phyloP scores from a whole-genome alignment of 106 monocot species.

The Ottelia alismoides region DNA sequence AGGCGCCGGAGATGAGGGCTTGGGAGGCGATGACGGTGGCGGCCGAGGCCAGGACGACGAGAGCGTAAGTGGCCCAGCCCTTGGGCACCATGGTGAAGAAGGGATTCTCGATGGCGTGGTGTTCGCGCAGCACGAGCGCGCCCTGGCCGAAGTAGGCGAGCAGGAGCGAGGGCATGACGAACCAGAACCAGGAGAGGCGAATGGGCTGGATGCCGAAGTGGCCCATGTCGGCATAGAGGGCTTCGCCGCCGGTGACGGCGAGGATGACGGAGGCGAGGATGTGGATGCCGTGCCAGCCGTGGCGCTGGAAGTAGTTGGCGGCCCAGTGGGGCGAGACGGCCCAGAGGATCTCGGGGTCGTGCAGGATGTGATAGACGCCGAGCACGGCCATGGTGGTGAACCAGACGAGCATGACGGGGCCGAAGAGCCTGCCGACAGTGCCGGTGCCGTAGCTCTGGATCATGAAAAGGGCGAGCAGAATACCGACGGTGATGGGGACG shows the following conservation, averaged over 20 bases:
- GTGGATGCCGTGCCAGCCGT: conserved; percentile 43
- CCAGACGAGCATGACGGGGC: conserved; percentile 47
- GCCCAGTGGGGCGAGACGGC: conserved; percentile 55
- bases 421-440: conserved; percentile 51
- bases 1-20: conserved; percentile 52
- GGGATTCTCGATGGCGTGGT: conserved; percentile 24
- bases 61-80: conserved; percentile 51
- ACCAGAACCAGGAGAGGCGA: too few relatives aligned
- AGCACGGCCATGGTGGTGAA: conserved; percentile 31
- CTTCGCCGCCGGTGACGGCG: conserved; percentile 76
- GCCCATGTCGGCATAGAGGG: too few relatives aligned
- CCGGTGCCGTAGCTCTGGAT: conserved; percentile 58
- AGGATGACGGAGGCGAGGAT: conserved; percentile 58
- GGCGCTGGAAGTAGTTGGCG: conserved; percentile 34
- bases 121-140: conserved; percentile 44
- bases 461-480: conserved; percentile 39
- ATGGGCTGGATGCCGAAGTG: too few relatives aligned
- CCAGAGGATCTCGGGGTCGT: conserved; percentile 34
- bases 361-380: conserved; percentile 38
- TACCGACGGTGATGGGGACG: conserved; percentile 35
- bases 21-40: conserved; percentile 59
- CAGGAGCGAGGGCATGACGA: conserved; percentile 46
- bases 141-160: conserved; percentile 41
- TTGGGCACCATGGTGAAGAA: conserved; percentile 29
- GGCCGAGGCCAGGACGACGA: conserved; percentile 35